Base-by-base conservation (phyloP, 108 stramenopile genomes). In the Cyclotella distinguenda region DNA sequence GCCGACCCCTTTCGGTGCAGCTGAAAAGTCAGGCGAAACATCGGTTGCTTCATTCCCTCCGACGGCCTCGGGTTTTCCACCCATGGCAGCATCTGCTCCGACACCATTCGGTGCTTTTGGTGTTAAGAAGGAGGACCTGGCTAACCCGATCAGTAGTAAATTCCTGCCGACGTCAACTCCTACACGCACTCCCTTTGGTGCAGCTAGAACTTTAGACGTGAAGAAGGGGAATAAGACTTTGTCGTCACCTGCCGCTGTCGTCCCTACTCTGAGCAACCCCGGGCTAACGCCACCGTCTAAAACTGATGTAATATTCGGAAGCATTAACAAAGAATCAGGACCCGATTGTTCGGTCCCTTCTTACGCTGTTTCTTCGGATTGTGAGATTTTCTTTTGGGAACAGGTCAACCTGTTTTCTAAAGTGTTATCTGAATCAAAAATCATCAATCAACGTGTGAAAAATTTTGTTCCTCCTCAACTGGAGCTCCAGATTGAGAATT, bases 21-120 rank as follows among this genome's bases (percentile, higher is more conserved):
- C 49, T 46, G 18, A 46, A 16, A 18, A 46, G 49, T 50, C 49
- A 12, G 49, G 49, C n/a, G n/a, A n/a, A n/a, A n/a, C n/a, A n/a
- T n/a, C n/a, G n/a, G n/a, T n/a, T n/a, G n/a, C n/a, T n/a, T n/a
- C 16, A 28, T n/a, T n/a, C n/a, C 45, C 27, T 0, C 34, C 60
- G 2, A 16, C 50, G 11, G 27, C 26, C 4, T 15, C 26, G 18
- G 82, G 60, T 10, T 84, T 81, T 49, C 83, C 86, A 50, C 84
- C 81, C 15, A 87, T 82, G 78, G 71, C 84, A 38, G 51, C 56
- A 12, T 70, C 66, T 38, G 84, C 86, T 21, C 84, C 85, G 22
- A 84, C 68, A 25, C 80, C 86, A 40, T 90, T 90, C 54, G 13
- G 49, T 18, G 25, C 49, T 10, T 50, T 26, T 7, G 18, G 11